These are phyloP conservation scores for Casuarina equisetifolia DNA, from an alignment of 306 rosid genomes.

Conservation along the genomic window DNA sequence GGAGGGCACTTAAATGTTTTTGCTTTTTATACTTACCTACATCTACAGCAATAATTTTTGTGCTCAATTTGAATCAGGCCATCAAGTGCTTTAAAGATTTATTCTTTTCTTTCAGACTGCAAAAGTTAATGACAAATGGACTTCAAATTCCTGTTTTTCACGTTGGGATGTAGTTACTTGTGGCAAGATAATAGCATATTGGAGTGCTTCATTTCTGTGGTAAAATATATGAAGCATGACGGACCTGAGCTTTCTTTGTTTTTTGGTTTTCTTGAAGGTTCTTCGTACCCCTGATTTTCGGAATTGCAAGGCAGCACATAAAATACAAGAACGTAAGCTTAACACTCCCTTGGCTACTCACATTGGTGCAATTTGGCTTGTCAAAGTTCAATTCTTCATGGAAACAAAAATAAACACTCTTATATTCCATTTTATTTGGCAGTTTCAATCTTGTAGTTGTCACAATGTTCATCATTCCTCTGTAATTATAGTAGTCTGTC, in stretches of 20 bases:
- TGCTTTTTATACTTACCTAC: neutral
- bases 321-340: constrained; percentile 78
- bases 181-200: neutral
- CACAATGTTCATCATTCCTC: neutral
- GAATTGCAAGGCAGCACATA: constrained; percentile 61
- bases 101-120: constrained; percentile 1
- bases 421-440: neutral
- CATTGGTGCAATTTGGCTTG: neutral
- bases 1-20: neutral
- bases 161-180: neutral
- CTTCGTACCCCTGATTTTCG: constrained; percentile 59
- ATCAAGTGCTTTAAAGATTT: neutral
- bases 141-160: neutral
- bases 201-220: constrained; percentile 7
- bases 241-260: constrained; percentile 19
- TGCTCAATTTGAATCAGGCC: neutral
- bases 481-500: neutral
- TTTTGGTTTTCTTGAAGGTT: constrained; percentile 55
- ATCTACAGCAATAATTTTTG: neutral
- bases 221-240: constrained; percentile 10
- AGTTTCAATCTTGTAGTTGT: neutral
- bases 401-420: neutral
- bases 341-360: constrained; percentile 1
- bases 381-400: neutral
- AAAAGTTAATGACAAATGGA: neutral